These are phyloP conservation scores for Aspergillus floridensis DNA, from an alignment of 2,329 filamentous ascomycete species.

Conservation along the genomic window DNA sequence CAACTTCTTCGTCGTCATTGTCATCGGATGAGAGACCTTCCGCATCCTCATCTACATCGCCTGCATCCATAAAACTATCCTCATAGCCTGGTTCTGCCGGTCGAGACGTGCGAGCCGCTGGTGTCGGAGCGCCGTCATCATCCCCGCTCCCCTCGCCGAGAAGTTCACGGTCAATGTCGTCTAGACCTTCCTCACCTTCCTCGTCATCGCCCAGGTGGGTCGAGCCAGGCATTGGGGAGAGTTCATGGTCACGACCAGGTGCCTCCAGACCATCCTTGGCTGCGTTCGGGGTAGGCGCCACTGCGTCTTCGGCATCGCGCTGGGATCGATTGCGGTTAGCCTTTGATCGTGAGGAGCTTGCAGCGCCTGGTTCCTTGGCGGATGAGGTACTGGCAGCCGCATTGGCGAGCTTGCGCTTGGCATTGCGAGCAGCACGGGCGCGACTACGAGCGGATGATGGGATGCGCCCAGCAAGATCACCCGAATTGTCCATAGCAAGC, in stretches of 20 bases:
- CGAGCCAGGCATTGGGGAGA: slow-evolving; percentile 18
- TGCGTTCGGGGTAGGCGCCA: slow-evolving; percentile 8
- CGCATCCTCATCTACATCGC: slow-evolving; percentile 23
- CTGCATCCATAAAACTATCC: slow-evolving; percentile 28
- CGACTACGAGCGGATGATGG: slow-evolving; percentile 22
- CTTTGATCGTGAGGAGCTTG: slow-evolving; percentile 24
- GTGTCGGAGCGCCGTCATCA: slow-evolving; percentile 29
- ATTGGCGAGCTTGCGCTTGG: slow-evolving; percentile 31
- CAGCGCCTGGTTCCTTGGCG: slow-evolving; percentile 17
- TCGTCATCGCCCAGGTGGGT: slow-evolving; percentile 19
- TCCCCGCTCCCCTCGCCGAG: slow-evolving; percentile 38
- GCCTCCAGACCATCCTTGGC: slow-evolving; percentile 23
- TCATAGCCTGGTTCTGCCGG: slow-evolving; percentile 24
- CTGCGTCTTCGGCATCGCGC: slow-evolving; percentile 15
- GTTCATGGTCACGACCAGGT: slow-evolving; percentile 24
- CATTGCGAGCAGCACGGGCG: slow-evolving; percentile 24
- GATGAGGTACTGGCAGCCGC: slow-evolving; percentile 21
- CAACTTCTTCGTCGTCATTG: slow-evolving; percentile 22
- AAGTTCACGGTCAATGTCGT: slow-evolving; percentile 39
- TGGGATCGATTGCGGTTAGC: slow-evolving; percentile 23
- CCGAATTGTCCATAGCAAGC: slow-evolving; percentile 16
- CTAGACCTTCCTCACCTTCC: slow-evolving; percentile 35
- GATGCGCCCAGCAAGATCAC: slow-evolving; percentile 18
- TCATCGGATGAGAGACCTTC: slow-evolving; percentile 31
- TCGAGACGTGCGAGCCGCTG: slow-evolving; percentile 18